These are phyloP conservation scores for Anthracocystis panici-leucophaei DNA, from an alignment of 1,284 basidiomycete genomes.

Conservation along the genomic window DNA sequence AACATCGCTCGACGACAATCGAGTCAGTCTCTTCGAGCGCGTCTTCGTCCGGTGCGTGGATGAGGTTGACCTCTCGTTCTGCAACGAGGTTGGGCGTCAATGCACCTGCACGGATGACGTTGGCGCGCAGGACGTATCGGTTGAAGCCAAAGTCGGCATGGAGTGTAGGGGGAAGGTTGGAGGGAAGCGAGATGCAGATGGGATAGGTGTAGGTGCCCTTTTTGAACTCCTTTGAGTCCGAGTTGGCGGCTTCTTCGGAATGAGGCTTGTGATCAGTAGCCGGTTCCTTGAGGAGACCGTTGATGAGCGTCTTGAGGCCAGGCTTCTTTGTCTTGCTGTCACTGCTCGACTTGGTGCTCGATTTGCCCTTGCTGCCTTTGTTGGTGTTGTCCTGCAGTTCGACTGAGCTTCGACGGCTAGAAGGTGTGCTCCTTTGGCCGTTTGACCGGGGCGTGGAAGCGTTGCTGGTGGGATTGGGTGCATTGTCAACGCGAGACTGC, in stretches of 20 bases:
- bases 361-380: slow-evolving; percentile 24
- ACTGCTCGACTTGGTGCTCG: slow-evolving; percentile 14
- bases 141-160: slow-evolving; percentile 84
- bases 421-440: slow-evolving; percentile 25
- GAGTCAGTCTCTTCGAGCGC: slow-evolving; percentile 79
- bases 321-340: slow-evolving; percentile 39
- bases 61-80: slow-evolving; percentile 80
- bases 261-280: slow-evolving; percentile 19
- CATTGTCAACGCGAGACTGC: slow-evolving; percentile 33
- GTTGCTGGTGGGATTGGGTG: slow-evolving; percentile 6
- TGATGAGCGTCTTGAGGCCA: slow-evolving; percentile 48
- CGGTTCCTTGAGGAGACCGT: slow-evolving; percentile 49
- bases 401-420: slow-evolving; percentile 32
- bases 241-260: slow-evolving; percentile 32
- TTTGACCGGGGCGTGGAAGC: slow-evolving; percentile 2
- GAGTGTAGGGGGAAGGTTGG: slow-evolving; percentile 83
- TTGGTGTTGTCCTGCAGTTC: slow-evolving; percentile 31
- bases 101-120: slow-evolving; percentile 84
- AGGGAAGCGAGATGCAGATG: slow-evolving; percentile 87
- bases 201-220: slow-evolving; percentile 94
- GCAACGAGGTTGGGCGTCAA: slow-evolving; percentile 82
- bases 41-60: slow-evolving; percentile 77
- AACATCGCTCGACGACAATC: slow-evolving; percentile 88
- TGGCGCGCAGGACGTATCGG: slow-evolving; percentile 83
- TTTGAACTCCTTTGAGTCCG: slow-evolving; percentile 88